Percentiles rank a stretch among this genome's conserved stretches.
phyloP scores from a whole-genome alignment of 2,329 filamentous ascomycete genomes.

The Nigrospora osmanthi region DNA sequence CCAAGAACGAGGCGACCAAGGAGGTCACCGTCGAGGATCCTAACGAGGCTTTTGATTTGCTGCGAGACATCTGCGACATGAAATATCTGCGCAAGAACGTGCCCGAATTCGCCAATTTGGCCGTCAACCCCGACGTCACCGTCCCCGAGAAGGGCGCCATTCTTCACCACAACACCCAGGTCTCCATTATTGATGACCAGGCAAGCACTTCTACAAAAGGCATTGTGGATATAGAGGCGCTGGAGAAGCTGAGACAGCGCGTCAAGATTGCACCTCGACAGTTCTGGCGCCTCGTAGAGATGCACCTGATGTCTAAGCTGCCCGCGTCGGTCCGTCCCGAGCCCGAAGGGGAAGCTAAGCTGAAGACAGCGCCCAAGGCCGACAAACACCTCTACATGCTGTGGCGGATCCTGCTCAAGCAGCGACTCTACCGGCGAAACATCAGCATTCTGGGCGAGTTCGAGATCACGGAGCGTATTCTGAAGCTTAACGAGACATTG shows the following conservation, averaged over 20 bases:
- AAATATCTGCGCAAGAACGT: conserved; percentile 49
- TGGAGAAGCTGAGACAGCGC: conserved; percentile 49
- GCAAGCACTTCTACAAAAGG: conserved; percentile 20
- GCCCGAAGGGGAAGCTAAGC: conserved; percentile 19
- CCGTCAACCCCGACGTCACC: conserved; percentile 41
- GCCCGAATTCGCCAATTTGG: conserved; percentile 49
- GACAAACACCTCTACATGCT: conserved; percentile 58
- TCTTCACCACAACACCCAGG: conserved; percentile 17
- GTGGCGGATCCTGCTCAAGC: conserved; percentile 71
- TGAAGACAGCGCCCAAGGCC: conserved; percentile 33
- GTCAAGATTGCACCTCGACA: conserved; percentile 72
- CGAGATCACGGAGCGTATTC: conserved; percentile 58
- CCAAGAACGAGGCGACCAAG: conserved; percentile 58
- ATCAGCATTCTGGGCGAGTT: conserved; percentile 62
- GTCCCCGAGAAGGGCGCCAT: conserved; percentile 38
- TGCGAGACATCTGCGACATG: conserved; percentile 70
- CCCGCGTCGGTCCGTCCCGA: conserved; percentile 47
- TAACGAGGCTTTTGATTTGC: conserved; percentile 74
- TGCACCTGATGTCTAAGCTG: conserved; percentile 60
- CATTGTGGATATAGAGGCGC: conserved; percentile 49
- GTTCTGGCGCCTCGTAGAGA: conserved; percentile 66
- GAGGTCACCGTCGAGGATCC: conserved; percentile 95
- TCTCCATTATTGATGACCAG: conserved; percentile 12
- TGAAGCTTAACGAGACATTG: conserved; percentile 65
- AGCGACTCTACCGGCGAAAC: conserved; percentile 69